Percentiles rank a stretch among this genome's conserved stretches.
phyloP scores from a whole-genome alignment of 176 grass and related monocot genomes.

The Bothriochloa decipiens region DNA sequence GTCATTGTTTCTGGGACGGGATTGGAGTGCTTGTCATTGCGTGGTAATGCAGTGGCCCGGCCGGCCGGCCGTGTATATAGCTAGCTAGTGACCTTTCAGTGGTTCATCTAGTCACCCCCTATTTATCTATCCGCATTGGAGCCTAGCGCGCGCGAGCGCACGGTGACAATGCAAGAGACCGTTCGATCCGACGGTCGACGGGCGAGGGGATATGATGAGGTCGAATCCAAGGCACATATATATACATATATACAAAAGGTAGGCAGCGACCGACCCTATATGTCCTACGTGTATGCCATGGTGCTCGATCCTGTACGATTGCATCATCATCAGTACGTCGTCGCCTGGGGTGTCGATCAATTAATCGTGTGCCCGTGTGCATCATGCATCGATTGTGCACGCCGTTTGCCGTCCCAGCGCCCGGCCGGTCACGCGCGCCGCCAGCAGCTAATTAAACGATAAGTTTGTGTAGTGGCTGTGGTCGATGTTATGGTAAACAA shows the following conservation, averaged over 20 bases:
- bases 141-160: neutral
- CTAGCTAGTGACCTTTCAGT: constrained; percentile 4
- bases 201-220: neutral
- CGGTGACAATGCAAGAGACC: neutral
- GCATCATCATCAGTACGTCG: too few species aligned
- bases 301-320: neutral
- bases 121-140: neutral
- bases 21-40: constrained; percentile 15
- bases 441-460: neutral
- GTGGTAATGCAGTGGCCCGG: neutral
- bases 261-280: constrained; percentile 15
- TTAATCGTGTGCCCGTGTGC: too few species aligned
- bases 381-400: neutral
- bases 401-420: neutral
- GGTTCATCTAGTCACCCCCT: constrained; percentile 48
- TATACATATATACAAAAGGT: neutral
- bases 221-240: neutral
- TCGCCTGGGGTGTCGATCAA: too few species aligned
- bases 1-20: too few species aligned
- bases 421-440: neutral
- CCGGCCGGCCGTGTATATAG: neutral
- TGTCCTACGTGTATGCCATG: neutral
- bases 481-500: constrained; percentile 32
- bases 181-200: neutral
- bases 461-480: neutral